These are phyloP conservation scores for Aureobasidium pullulans DNA, from an alignment of 2,329 filamentous ascomycete genomes.

Conservation along the genomic window DNA sequence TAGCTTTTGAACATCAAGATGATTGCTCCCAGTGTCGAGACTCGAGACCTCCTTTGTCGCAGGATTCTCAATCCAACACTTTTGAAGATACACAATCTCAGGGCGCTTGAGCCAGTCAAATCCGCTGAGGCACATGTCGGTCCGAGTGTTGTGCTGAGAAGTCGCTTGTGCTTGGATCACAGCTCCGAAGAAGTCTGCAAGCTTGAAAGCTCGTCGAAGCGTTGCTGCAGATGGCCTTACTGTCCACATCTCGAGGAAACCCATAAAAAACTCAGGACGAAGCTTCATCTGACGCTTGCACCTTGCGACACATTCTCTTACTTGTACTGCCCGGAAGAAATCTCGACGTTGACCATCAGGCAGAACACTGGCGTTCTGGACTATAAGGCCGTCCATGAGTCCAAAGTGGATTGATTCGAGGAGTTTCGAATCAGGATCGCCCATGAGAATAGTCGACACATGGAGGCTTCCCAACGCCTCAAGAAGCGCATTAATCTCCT, in stretches of 20 bases:
- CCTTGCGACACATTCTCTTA: slow-evolving; percentile 16
- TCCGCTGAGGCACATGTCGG: slow-evolving; percentile 17
- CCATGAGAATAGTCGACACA: slow-evolving; percentile 15
- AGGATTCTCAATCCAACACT: slow-evolving; percentile 14
- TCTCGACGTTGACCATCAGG: slow-evolving; percentile 14
- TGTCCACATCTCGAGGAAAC: slow-evolving; percentile 17
- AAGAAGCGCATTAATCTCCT: slow-evolving; percentile 10
- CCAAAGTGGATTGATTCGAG: slow-evolving; percentile 14
- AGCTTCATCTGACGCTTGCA: slow-evolving; percentile 16
- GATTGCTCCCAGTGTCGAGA: neutral
- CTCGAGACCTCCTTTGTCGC: neutral
- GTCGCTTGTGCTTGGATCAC: slow-evolving; percentile 7
- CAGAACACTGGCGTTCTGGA: slow-evolving; percentile 15
- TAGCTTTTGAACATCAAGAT: slow-evolving; percentile 12
- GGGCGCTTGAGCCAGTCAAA: slow-evolving; percentile 18
- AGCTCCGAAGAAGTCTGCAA: slow-evolving; percentile 18
- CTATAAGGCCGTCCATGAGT: slow-evolving; percentile 15
- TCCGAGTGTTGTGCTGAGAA: slow-evolving; percentile 9
- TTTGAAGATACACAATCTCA: slow-evolving; percentile 16
- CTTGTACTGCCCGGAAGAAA: slow-evolving; percentile 14
- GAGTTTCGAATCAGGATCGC: slow-evolving; percentile 12
- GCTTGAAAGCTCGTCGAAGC: slow-evolving; percentile 16
- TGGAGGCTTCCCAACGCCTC: slow-evolving; percentile 6
- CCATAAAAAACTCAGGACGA: slow-evolving; percentile 16
- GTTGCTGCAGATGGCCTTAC: slow-evolving; percentile 14